Evolutionary conservation across 169 alveolate genomes (phyloP).

Genomic region (Neospora caninum): DNA sequence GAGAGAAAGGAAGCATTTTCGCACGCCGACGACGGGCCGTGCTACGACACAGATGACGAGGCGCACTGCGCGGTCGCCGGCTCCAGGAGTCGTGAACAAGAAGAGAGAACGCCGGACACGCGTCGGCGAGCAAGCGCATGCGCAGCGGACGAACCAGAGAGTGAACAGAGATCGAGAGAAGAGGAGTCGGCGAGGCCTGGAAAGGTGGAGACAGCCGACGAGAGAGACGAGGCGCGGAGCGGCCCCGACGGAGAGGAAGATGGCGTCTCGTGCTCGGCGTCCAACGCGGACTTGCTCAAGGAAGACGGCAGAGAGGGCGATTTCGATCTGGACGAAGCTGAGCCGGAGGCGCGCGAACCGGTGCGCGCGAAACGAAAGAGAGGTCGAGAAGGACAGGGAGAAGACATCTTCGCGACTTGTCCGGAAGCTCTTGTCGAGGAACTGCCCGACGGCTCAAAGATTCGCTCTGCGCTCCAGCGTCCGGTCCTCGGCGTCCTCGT

Average conservation of each 20-base stretch:
- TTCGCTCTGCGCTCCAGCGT: conserved; percentile 39
- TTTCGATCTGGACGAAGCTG: background rate
- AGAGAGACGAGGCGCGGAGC: background rate
- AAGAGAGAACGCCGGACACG: background rate
- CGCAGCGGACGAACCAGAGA: background rate
- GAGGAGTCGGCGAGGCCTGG: too few relatives aligned
- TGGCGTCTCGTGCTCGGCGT: background rate
- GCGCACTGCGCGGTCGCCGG: background rate
- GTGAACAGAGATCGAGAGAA: background rate
- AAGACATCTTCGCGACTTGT: background rate
- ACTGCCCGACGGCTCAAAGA: background rate
- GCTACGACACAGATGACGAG: background rate
- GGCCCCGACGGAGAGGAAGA: background rate
- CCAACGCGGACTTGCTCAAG: background rate
- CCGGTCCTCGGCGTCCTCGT: conserved; percentile 41
- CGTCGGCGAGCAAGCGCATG: background rate
- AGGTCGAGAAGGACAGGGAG: background rate
- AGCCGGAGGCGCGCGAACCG: background rate
- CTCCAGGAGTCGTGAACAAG: background rate
- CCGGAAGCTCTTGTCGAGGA: conserved; percentile 33
- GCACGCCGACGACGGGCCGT: background rate
- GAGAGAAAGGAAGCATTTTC: background rate
- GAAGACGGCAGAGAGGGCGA: background rate
- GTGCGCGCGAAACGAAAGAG: background rate
- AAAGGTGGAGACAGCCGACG: background rate